Base-by-base conservation (phyloP, 352 stramenopile genomes). In the Globisporangium uncinulatum region DNA sequence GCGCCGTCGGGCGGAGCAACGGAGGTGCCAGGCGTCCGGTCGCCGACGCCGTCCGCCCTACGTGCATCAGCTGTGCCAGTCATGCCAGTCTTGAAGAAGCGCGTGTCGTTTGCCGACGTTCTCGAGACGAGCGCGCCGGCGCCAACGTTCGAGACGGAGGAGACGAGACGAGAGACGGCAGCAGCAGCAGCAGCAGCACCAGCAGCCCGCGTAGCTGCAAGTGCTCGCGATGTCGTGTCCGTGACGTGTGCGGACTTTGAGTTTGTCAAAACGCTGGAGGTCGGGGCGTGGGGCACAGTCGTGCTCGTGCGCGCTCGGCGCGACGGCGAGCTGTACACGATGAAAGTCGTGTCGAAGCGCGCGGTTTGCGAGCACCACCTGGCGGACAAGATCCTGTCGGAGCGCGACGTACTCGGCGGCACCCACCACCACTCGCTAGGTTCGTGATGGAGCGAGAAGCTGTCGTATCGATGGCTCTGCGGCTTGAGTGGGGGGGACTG, bases 231-330 rank as follows among this genome's bases (percentile, higher is more conserved):
- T 1, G n/a, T 24, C 9, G 17, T 45, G 4, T 49, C 57, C 3
- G 65, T 83, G 45, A 83, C 73, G 1, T 59, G 66, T 0, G 51
- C 66, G 13, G 87, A 96, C 59, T 97, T 97, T 59, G 84, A 90
- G 47, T 75, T 83, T 39, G 64, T 97, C 29, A 96, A 94, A 58
- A 83, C 94, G 45, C 87, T 97, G 41, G 89, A 89, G 29, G 83
- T 94, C 14, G 89, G 89, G 7, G 87, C 79, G 10, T 95, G 94
- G 69, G 89, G 87, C 0, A 80, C 82, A 54, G 89, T 97, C 10
- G 61, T 92, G 59, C 65, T 92, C 32, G 84, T 94, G 21, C 76
- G 84, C 11, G 74, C 83, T 45, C 71, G 72, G 6, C 60, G 56
- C 50, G 74, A 87, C 47, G 48, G 57, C 5, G 65, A 73, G 46